Conservation (phyloP, 2,329 filamentous ascomycete genomes). For the Venturia oleaginea region DNA sequence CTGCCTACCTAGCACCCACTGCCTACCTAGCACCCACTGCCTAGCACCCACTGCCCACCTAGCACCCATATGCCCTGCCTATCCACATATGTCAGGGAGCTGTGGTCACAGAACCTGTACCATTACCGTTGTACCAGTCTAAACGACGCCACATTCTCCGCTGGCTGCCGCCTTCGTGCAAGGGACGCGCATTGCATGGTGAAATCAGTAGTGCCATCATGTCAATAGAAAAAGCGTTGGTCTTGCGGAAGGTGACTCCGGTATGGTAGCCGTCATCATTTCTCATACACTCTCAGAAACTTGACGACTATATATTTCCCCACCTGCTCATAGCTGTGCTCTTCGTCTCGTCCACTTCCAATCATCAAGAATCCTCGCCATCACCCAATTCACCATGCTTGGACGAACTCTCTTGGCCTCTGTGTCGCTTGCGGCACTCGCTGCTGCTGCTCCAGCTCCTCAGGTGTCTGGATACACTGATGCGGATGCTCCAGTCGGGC, state of each 20-base stretch:
- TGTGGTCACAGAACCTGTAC: background rate
- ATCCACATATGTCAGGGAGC: background rate
- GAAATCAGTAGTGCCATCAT: background rate
- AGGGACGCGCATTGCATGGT: background rate
- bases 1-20: no score
- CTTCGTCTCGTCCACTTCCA: no score
- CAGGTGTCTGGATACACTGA: conserved; percentile 37
- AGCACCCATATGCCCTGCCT: no score
- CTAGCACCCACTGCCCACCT: no score
- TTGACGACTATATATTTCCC: background rate
- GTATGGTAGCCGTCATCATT: background rate
- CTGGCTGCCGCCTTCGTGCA: background rate
- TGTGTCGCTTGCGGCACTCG: conserved; percentile 23
- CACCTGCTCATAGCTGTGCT: background rate
- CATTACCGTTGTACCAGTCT: background rate
- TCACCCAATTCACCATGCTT: background rate
- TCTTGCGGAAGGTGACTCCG: background rate
- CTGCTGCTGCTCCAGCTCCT: conserved; percentile 28
- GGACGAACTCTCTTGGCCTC: background rate
- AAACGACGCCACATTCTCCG: background rate
- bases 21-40: no score
- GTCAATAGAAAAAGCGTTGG: background rate
- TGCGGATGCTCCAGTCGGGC: conserved; percentile 34
- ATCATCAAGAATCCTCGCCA: background rate
- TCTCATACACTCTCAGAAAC: background rate